Base-by-base conservation (phyloP, 2,329 filamentous ascomycete species). In the Furcasterigmium sp. region DNA sequence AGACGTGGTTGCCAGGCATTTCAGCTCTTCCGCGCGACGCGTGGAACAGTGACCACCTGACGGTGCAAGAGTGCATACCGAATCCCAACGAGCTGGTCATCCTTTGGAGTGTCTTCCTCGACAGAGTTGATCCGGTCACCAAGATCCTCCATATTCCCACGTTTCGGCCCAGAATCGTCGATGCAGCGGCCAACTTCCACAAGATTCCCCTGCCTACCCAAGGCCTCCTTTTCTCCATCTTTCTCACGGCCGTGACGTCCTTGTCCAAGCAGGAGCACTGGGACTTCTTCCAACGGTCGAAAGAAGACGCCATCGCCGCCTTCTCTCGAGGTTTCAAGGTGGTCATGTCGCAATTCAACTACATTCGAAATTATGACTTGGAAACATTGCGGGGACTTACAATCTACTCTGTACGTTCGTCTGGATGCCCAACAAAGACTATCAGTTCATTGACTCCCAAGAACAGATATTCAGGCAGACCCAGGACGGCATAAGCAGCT, bases 61-160 rank as follows among this genome's bases (percentile, higher is more conserved):
- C n/a, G n/a, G n/a, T n/a, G n/a, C n/a, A n/a, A n/a, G n/a, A n/a
- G n/a, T 55, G 79, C 5, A 48, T 81, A 8, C 62, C 79, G 36
- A 20, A 38, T 5, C 61, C 65, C n/a, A 67, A 69, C 42, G 55
- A 64, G 23, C 58, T 62, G 1, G 56, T 60, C 7, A 51, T 58
- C 19, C 70, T 90, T 4, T 91, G 85, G 85, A 82, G 88, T 56
- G 68, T 79, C 8, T 89, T 83, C 50, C 65, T 89, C 5, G 80
- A 87, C 39, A 82, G 86, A 47, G 80, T 91, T 43, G 85, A 90
- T 53, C 85, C 86, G 0, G 58, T 88, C 35, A 78, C 80, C 51
- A 90, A 89, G 57, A 64, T 78, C 36, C 79, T 87, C 29, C 86
- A 91, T 55, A 75, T 83, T 3, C 85, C 85, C 0, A 80, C 81